Base-by-base conservation (phyloP, 768 basidiomycete genomes). In the Calocera cornea region DNA sequence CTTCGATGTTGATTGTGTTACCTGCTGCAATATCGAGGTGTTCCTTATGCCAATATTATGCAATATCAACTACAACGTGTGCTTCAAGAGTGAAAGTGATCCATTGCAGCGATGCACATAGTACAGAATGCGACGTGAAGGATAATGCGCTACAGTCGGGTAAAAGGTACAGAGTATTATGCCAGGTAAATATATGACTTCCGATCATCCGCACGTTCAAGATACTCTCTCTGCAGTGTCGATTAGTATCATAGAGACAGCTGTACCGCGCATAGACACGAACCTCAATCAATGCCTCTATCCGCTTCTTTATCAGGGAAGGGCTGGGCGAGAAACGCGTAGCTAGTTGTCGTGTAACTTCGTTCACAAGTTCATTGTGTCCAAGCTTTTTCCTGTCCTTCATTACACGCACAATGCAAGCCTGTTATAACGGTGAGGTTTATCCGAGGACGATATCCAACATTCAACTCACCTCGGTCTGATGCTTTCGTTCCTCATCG, bases 381-480 rank as follows among this genome's bases (percentile, higher is more conserved):
- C 81, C 78, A 86, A 98, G 87, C 66, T 84, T 83, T 75, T 97
- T 97, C 66, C 94, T 81, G 74, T 92, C 88, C 78, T 98, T 98
- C 95, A 99, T 98, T 33, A 97, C 87, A 34, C 97, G 87, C 29
- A 99, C 97, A 70, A 98, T 89, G 73, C 92, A 97, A 1, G 97
- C 97, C 95, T 99, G 69, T 1, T 2, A 63, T 16, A 17, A 16
- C n/a, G 24, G 64, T 38, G 11, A 38, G 10, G 19, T 12, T 36
- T 29, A 19, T 17, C 22, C 12, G 5, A 31, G 66, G 22, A 1
- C 2, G 11, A n/a, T 3, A 16, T 11, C 12, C 19, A 27, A 41
- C 11, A 36, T 38, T 29, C 41, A 8, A 77, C 84, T 65, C 69
- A 92, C 95, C 80, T 98, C 95, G 50, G 87, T 89, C 77, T 95